Conservation (phyloP, 441 rosid species). For the Capsella rubella region DNA sequence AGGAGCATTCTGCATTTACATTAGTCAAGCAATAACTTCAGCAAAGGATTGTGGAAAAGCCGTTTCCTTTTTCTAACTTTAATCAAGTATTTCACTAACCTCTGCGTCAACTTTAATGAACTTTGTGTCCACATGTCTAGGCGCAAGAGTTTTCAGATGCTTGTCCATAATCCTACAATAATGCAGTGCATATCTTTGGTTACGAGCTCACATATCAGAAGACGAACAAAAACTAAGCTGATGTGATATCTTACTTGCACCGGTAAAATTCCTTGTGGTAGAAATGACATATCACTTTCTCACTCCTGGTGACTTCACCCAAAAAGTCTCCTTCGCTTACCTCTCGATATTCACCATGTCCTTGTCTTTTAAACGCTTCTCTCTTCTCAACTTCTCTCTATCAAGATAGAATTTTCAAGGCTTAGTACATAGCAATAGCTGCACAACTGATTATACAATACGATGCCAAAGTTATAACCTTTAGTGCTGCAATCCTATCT, state of each 20-base stretch:
- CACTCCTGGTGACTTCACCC: slow-evolving; percentile 92
- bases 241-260: slow-evolving; percentile 77
- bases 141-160: slow-evolving; percentile 85
- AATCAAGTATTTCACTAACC: slow-evolving; percentile 53
- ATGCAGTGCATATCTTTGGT: slow-evolving; percentile 19
- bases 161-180: slow-evolving; percentile 89
- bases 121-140: slow-evolving; percentile 79
- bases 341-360: slow-evolving; percentile 92
- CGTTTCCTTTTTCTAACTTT: slow-evolving; percentile 1
- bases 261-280: slow-evolving; percentile 89
- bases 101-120: slow-evolving; percentile 90
- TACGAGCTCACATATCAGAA: slow-evolving; percentile 11
- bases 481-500: slow-evolving; percentile 88
- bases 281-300: slow-evolving; percentile 86
- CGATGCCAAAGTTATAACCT: slow-evolving; percentile 54
- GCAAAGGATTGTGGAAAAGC: neutral
- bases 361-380: slow-evolving; percentile 76
- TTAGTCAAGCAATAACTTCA: slow-evolving; percentile 24
- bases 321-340: slow-evolving; percentile 90
- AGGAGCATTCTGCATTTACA: slow-evolving; percentile 82
- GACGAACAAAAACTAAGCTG: slow-evolving; percentile 1
- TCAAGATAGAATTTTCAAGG: slow-evolving; percentile 3
- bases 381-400: slow-evolving; percentile 97
- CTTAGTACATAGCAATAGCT: slow-evolving; percentile 18
- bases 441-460: neutral